These are phyloP conservation scores for Erodium texanum DNA, from an alignment of 441 rosid genomes.

Conservation along the genomic window DNA sequence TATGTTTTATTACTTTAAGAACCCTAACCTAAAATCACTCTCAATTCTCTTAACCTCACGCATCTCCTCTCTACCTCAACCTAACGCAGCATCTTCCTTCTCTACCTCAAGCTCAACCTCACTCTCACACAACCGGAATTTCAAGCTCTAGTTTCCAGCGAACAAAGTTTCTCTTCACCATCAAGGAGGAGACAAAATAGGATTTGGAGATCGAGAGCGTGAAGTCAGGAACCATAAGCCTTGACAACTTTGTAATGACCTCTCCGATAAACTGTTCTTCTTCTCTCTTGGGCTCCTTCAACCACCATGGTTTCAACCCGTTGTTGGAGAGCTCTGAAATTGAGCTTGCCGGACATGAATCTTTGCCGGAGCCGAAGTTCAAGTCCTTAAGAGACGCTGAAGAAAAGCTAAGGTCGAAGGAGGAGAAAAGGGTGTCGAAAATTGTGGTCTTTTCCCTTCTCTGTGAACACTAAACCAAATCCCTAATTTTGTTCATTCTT, in stretches of 20 bases:
- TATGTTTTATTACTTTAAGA: no score
- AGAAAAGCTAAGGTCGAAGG: constrained; percentile 58
- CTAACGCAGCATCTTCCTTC: constrained; percentile 63
- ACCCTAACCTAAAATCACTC: no score
- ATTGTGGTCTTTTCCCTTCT: constrained; percentile 28
- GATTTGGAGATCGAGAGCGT: constrained; percentile 87
- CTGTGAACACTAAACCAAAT: constrained; percentile 9
- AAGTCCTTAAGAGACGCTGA: constrained; percentile 93
- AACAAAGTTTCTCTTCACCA: constrained; percentile 85
- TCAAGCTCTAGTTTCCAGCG: no score
- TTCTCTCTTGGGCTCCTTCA: constrained; percentile 19
- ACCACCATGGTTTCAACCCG: constrained; percentile 49
- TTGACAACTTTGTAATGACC: constrained; percentile 49
- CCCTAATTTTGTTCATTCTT: constrained; percentile 16
- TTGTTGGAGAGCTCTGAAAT: constrained; percentile 51
- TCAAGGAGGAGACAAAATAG: constrained; percentile 83
- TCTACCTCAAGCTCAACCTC: no score
- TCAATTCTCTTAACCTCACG: no score
- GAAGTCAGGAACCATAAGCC: constrained; percentile 63
- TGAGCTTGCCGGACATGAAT: not conserved
- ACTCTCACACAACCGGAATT: no score
- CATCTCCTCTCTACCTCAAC: no score
- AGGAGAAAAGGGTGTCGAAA: constrained; percentile 24
- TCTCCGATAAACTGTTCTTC: constrained; percentile 41
- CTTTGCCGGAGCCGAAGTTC: constrained; percentile 84